Evolutionary conservation across 805 yeast genomes (phyloP), one percentile per base, ranked within the genome.

Genomic region (Hanseniaspora pseudoguilliermondii): DNA sequence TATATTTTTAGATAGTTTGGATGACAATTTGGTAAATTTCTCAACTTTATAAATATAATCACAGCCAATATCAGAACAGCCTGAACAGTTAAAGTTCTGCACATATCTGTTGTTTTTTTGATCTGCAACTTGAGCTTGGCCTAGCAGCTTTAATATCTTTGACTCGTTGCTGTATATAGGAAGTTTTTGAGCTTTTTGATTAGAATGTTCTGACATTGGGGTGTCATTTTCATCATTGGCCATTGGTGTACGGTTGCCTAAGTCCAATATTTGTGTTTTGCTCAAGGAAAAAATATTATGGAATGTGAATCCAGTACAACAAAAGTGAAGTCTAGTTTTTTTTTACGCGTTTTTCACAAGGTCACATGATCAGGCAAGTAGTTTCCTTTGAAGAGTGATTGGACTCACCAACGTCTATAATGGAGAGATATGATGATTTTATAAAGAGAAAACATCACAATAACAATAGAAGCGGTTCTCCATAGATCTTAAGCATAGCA

Each of bases 131-230:
- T 44, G 43, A 9, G 20, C 16, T 21, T 53, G 56, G 13, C 49
- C 49, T 16, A 46, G 42, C 2, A 46, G 29, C 9, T 29, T 38
- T 20, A 53, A 15, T 15, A 53, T 13, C 23, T 32, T 53, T 18
- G 25, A 27, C 16, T 53, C 56, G 39, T 53, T 53, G 47, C 40
- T 25, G 50, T 53, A 46, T 32, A 46, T 34, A 13, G 49, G 20
- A 27, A 38, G 21, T 29, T 15, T 53, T 9, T 46, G 42, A 13
- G 23, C 16, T 16, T 23, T 23, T 18, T 7, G 23, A n/a, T 11
- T 44, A 44, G 16, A 16, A 8, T 29, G 11, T n/a, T 44, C 20
- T 44, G 47, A 18, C 42, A 13, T n/a, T 20, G 43, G 21, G 11
- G 9, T 35, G 51, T 16, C 51, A 36, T 47, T 36, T 23, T 23